Evolutionary conservation across 371 early-diverging fungal species (phyloP), one percentile per base, ranked within the genome.

Genomic region (Lichtheimia hyalospora): DNA sequence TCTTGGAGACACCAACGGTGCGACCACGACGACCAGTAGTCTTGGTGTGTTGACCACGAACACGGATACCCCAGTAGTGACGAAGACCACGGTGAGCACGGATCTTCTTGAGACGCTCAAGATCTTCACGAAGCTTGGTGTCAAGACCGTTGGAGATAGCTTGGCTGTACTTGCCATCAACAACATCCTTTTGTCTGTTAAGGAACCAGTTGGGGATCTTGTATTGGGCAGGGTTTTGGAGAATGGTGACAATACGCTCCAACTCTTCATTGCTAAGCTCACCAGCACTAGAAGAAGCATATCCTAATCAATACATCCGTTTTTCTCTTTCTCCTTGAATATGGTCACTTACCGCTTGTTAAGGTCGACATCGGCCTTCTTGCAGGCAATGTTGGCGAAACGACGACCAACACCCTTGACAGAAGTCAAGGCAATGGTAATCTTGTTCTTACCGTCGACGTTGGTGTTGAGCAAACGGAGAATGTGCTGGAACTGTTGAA

Each of bases 401-500:
- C 99, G 92, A 67, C 95, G 92, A 84, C 99, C 99, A 61, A 97
- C 91, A 89, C 99, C 99, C 90, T 93, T 94, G 84, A 99, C 98
- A 79, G 89, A 82, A 63, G 97, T 98, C 76, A 99, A 78, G 74
- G 99, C 97, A 86, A 90, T 95, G 85, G 92, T 90, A 76, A 97
- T 86, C 84, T 94, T 96, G 70, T 87, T 85, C 80, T 92, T 93
- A 67, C 99, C 99, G 79, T 99, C 95, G 74, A 99, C 92, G 90
- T 99, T 99, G 83, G 99, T 99, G 92, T 99, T 99, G 79, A 96
- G 93, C 62, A 99, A 88, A 96, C 99, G 99, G 71, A 98, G 86
- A 85, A 99, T 99, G 89, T 95, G 94, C 84, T 96, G 97, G 88
- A 98, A 95, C 77, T 90, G 41, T 43, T 54, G 21, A 3, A 21